Percentiles rank a stretch among this genome's conserved stretches.
phyloP scores from a whole-genome alignment of 306 rosid genomes.

The Trifolium pratense region DNA sequence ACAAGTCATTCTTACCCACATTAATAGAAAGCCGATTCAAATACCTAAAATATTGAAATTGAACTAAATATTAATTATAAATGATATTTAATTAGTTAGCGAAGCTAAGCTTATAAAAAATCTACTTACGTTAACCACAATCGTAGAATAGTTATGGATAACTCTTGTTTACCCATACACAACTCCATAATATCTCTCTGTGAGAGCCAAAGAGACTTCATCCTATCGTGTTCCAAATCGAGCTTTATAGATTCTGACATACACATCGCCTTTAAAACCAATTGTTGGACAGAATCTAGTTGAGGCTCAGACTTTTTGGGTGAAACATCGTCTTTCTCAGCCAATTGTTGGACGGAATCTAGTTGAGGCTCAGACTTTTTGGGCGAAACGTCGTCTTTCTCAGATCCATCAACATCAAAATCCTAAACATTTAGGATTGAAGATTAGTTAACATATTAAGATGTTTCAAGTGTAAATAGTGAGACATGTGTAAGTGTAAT shows the following conservation, averaged over 20 bases:
- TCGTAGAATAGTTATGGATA: constrained; percentile 12
- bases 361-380: not conserved
- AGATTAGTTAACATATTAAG: constrained; percentile 1
- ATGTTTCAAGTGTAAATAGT: not conserved
- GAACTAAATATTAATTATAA: not conserved
- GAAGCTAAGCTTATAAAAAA: not conserved
- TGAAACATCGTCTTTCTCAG: not conserved
- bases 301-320: not conserved
- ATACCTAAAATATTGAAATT: constrained; percentile 8
- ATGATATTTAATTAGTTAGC: not conserved
- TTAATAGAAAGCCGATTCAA: constrained; percentile 2
- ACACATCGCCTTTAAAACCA: constrained; percentile 19
- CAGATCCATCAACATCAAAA: not conserved
- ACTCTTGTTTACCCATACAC: constrained; percentile 26
- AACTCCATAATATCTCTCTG: constrained; percentile 18
- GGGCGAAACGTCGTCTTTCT: not conserved
- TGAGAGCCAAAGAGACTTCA: constrained; percentile 3
- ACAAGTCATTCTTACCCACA: not conserved
- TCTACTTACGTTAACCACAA: constrained; percentile 12
- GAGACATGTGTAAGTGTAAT: not conserved
- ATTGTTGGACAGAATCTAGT: constrained; percentile 17
- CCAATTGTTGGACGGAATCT: constrained; percentile 22
- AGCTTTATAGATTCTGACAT: constrained; percentile 17
- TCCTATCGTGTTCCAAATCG: constrained; percentile 4
- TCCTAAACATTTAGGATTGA: not conserved